A percentile compares a stretch with the other conserved stretches of the same genome.
Conservation (phyloP, 257 asterid species). For the Nicotiana benthamiana region DNA sequence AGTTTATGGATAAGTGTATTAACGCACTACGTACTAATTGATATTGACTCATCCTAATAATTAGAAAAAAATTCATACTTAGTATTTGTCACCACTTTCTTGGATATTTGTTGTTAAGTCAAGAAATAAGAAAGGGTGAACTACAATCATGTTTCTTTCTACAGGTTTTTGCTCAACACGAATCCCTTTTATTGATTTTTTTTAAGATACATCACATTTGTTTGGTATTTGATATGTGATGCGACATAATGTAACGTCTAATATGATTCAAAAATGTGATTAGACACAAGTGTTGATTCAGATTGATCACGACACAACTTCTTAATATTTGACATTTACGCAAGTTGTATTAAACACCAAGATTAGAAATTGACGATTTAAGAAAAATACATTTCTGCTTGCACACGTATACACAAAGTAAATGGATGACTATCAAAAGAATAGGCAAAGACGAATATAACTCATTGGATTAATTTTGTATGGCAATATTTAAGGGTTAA, state of each 20-base stretch:
- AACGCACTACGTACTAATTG: not conserved
- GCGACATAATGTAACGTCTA: not conserved
- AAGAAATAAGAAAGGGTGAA: not conserved
- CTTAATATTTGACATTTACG: not conserved
- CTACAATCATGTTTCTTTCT: not conserved
- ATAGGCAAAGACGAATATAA: not conserved
- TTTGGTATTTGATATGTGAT: not conserved
- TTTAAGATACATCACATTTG: not conserved
- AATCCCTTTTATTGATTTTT: not conserved
- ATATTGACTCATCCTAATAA: not conserved
- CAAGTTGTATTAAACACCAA: not conserved
- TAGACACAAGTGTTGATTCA: not conserved
- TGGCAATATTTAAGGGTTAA: not conserved
- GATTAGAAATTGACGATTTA: not conserved
- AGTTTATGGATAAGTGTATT: not conserved
- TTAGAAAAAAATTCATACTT: not conserved
- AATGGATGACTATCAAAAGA: not conserved
- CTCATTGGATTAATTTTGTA: not conserved
- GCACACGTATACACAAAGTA: not conserved
- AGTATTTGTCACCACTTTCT: not conserved
- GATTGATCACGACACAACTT: not conserved
- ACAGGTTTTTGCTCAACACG: no score
- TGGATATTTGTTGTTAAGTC: not conserved
- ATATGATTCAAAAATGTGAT: not conserved
- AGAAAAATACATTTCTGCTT: not conserved